Evolutionary conservation across 192 early-diverging fungal genomes (phyloP), one percentile per base, ranked within the genome.

Genomic region (Irineochytrium annulatum): DNA sequence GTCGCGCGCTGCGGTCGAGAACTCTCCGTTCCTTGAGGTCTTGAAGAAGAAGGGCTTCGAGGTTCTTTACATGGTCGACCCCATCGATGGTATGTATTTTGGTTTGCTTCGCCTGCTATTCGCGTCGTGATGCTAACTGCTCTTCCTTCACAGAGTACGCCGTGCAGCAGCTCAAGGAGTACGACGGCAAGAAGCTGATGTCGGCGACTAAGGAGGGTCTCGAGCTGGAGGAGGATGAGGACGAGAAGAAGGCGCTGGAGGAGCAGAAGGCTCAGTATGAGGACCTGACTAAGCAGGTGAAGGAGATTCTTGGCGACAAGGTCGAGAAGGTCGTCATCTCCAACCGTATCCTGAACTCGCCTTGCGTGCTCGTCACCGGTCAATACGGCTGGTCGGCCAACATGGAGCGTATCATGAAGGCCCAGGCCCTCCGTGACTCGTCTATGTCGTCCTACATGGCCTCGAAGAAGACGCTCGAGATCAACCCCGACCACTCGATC

Each of bases 351-450:
- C 81, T 86, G 63, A 91, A 93, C 82, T 95, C 94, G 35, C 97
- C 97, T 45, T 98, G 95, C 83, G 95, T 96, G 54, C 87, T 99
- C 70, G 89, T 95, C 73, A 97, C 97, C 60, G 94, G 94, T 63
- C 93, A 98, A 78, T 96, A 89, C 70, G 97, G 95, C 59, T 99
- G 95, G 95, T 95, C 95, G 39, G 95, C 94, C 69, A 99, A 98
- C 90, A 98, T 99, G 94, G 97, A 99, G 83, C 93, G 97, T 85
- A 97, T 99, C 90, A 99, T 99, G 97, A 97, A 94, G 84, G 93
- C 97, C 53, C 97, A 99, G 81, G 95, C 97, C 41, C 88, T 98
- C 75, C 91, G 95, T 77, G 95, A 99, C 80, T 89, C 89, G 39
- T 91, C 89, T 68, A 98, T 98, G 97, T 91, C 92, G 55, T 81